Percentiles rank a stretch among this genome's conserved stretches.
Conservation (phyloP, 768 basidiomycete species). For the Tubosaeta brunneosetosa region DNA sequence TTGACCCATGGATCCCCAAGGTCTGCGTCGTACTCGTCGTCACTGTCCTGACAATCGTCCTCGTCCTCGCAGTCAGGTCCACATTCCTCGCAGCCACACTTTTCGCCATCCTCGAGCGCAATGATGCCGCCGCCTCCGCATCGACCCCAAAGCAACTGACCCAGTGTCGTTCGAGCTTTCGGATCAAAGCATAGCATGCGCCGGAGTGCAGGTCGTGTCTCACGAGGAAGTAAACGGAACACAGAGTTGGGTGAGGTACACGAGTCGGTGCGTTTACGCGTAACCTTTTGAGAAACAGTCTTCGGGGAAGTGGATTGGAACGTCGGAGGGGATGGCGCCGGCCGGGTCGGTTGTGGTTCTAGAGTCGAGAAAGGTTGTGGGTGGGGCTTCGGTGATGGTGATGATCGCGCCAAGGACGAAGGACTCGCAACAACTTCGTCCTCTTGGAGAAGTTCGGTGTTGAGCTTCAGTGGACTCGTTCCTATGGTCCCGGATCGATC, state of each 20-base stretch:
- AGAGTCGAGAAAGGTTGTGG: conserved; percentile 13
- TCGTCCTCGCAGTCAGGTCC: conserved; percentile 38
- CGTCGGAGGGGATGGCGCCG: conserved; percentile 22
- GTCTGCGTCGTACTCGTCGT: conserved; percentile 55
- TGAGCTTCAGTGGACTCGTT: conserved; percentile 5
- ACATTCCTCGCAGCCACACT: conserved; percentile 62
- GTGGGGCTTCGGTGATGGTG: conserved; percentile 1
- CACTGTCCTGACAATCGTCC: conserved; percentile 22
- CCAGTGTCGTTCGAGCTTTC: conserved; percentile 82
- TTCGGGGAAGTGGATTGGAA: conserved; percentile 23
- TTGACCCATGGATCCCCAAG: conserved; percentile 89
- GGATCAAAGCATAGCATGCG: conserved; percentile 95
- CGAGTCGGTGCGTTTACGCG: conserved; percentile 22
- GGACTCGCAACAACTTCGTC: not conserved
- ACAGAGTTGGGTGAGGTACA: conserved; percentile 66
- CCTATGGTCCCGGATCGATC: not conserved
- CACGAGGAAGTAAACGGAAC: conserved; percentile 91
- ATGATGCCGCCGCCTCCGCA: conserved; percentile 73
- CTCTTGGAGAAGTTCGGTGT: not conserved
- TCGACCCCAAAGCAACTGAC: conserved; percentile 80
- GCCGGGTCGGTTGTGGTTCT: conserved; percentile 20
- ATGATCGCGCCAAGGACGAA: conserved; percentile 2
- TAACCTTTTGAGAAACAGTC: conserved; percentile 42
- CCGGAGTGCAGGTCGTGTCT: conserved; percentile 83
- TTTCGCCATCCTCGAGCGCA: conserved; percentile 30